A percentile compares a stretch with the other conserved stretches of the same genome.
phyloP scores from a whole-genome alignment of 2,329 filamentous ascomycete genomes.

The Pseudonectria buxi region DNA sequence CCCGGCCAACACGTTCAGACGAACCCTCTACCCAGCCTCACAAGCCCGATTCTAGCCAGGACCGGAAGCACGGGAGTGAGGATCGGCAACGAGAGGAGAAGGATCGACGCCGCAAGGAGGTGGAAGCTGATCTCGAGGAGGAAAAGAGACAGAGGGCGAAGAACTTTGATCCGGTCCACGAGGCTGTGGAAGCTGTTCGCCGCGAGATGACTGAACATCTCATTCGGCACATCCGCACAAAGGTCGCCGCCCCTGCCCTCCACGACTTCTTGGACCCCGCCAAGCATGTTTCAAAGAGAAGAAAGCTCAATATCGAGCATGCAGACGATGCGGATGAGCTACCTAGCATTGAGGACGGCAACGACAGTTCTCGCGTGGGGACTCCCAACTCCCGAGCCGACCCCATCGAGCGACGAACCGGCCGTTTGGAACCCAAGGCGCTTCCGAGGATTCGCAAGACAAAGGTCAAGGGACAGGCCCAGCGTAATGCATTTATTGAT shows the following conservation, averaged over 20 bases:
- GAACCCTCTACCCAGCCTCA: constrained; percentile 18
- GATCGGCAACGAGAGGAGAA: constrained; percentile 47
- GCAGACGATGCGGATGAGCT: constrained; percentile 53
- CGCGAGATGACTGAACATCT: constrained; percentile 81
- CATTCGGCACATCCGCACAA: constrained; percentile 79
- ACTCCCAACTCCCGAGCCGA: constrained; percentile 61
- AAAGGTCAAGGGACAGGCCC: constrained; percentile 46
- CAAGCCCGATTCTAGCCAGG: constrained; percentile 31
- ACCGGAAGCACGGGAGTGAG: constrained; percentile 20
- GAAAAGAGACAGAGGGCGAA: constrained; percentile 83
- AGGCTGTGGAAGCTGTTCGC: constrained; percentile 72
- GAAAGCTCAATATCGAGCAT: constrained; percentile 70
- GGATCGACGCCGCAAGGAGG: constrained; percentile 60
- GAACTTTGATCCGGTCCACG: constrained; percentile 82
- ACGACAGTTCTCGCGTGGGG: constrained; percentile 55
- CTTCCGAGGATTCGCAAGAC: constrained; percentile 70
- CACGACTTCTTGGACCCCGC: constrained; percentile 76
- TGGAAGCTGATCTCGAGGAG: constrained; percentile 76
- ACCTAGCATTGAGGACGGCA: constrained; percentile 47
- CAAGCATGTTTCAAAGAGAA: constrained; percentile 71
- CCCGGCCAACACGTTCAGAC: constrained; percentile 17
- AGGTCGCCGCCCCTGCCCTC: constrained; percentile 74
- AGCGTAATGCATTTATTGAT: constrained; percentile 60
- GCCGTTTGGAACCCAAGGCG: constrained; percentile 49
- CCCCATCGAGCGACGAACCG: constrained; percentile 53